phyloP scores from a whole-genome alignment of 345 rosid genomes.

The Camelina laxa region DNA sequence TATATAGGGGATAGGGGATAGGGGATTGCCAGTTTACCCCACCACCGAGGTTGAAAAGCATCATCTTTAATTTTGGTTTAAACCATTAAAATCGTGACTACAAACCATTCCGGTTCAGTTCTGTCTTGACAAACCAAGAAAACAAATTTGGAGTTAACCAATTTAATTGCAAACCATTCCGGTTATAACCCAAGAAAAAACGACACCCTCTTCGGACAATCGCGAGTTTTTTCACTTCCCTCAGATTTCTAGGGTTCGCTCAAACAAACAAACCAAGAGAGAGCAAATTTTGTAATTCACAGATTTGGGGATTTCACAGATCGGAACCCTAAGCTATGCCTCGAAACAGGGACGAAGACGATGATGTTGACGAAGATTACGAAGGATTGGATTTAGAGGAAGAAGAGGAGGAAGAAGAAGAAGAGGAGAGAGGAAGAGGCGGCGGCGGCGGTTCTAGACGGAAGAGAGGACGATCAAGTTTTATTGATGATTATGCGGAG shows the following conservation, averaged over 20 bases:
- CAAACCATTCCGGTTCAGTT: too few relatives aligned
- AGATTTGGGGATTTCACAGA: slow-evolving; percentile 14
- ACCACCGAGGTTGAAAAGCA: too few relatives aligned
- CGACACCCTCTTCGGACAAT: too few relatives aligned
- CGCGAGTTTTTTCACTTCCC: slow-evolving; percentile 18
- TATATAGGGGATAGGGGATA: too few relatives aligned
- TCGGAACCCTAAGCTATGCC: slow-evolving; percentile 48
- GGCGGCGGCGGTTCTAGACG: slow-evolving; percentile 43
- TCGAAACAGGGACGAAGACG: slow-evolving; percentile 57
- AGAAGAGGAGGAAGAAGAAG: slow-evolving; percentile 64
- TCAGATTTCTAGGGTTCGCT: slow-evolving; percentile 42
- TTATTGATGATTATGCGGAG: slow-evolving; percentile 83
- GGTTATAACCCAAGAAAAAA: too few relatives aligned
- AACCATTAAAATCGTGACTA: too few relatives aligned
- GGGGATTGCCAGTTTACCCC: too few relatives aligned
- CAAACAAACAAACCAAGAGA: slow-evolving; percentile 4
- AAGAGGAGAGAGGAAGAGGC: slow-evolving; percentile 41
- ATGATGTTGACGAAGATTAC: slow-evolving; percentile 59
- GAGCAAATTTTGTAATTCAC: neutral
- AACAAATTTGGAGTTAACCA: too few relatives aligned
- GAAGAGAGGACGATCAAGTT: slow-evolving; percentile 83
- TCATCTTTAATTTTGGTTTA: too few relatives aligned
- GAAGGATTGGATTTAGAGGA: slow-evolving; percentile 49
- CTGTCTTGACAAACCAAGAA: too few relatives aligned
- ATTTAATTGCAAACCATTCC: too few relatives aligned